phyloP scores from a whole-genome alignment of 768 basidiomycete species.

The Fistulinella prunicolor region DNA sequence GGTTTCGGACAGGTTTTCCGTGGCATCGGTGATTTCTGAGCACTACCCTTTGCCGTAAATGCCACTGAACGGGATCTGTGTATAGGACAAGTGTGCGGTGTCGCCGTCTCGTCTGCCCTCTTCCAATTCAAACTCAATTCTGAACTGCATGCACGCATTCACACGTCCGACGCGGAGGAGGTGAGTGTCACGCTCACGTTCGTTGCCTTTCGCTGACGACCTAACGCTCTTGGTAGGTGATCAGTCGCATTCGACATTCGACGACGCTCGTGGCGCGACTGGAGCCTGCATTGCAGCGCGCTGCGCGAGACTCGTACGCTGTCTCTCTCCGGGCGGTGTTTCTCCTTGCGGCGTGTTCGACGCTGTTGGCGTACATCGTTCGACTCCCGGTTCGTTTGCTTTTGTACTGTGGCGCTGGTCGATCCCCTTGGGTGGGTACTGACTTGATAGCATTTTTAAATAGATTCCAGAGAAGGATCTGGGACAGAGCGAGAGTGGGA shows the following conservation, averaged over 20 bases:
- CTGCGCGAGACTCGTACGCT: constrained; percentile 20
- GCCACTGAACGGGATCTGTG: too few relatives aligned
- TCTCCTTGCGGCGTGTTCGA: constrained; percentile 18
- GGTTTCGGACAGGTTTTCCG: constrained; percentile 25
- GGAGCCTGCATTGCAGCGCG: constrained; percentile 14
- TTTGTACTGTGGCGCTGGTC: too few relatives aligned
- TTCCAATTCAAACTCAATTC: constrained; percentile 13
- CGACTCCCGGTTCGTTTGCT: constrained; percentile 15
- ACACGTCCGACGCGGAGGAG: constrained; percentile 8
- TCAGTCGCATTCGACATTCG: too few relatives aligned
- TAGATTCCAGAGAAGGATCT: too few relatives aligned
- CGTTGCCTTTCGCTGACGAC: too few relatives aligned
- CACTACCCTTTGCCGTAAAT: too few relatives aligned
- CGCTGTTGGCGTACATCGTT: constrained; percentile 15
- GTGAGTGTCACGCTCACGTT: not conserved
- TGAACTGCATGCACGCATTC: constrained; percentile 15
- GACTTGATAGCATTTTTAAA: too few relatives aligned
- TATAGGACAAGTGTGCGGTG: constrained; percentile 22
- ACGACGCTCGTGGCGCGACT: too few relatives aligned
- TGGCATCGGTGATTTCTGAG: constrained; percentile 18
- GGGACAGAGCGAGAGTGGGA: too few relatives aligned
- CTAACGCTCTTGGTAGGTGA: too few relatives aligned
- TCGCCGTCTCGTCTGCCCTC: constrained; percentile 19
- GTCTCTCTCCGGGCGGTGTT: constrained; percentile 19
- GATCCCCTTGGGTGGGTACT: too few relatives aligned